Evolutionary conservation across 495 filamentous ascomycete species (phyloP), one percentile per base, ranked within the genome.

Genomic region (Aspergillus nidulans): DNA sequence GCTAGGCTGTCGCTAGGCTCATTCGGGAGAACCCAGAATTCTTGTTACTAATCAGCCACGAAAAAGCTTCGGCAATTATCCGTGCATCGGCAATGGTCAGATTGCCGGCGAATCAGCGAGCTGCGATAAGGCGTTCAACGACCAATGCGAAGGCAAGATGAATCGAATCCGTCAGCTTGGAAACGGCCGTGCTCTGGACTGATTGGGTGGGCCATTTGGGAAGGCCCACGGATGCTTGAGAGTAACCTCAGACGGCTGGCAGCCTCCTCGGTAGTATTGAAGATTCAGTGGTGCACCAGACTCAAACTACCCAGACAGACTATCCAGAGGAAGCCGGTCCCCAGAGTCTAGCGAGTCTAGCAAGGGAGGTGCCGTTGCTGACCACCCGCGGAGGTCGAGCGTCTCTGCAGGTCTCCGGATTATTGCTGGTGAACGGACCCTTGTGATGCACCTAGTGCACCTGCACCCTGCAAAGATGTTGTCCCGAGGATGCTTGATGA

Each of bases 41-140:
- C 21, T 18, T 6, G 19, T 49, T 49, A 49, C 30, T 49, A 49
- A 49, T 16, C 30, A 13, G 32, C 32, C n/a, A 49, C 47, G 47
- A 39, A 49, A 49, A 49, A 49, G 47, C 47, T 51, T 64, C 61
- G 61, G 61, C 55, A 40, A 50, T 55, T 58, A 55, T 60, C 57
- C 55, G 61, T 60, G 57, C 61, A 16, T 41, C 49, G 41, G 16
- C 20, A 39, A 46, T 9, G 38, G 23, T n/a, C 39, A 48, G 42
- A 13, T 1, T n/a, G 7, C 24, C 1, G 13, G 19, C 61, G 55
- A 64, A 64, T 61, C 42, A 58, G 5, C 7, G 8, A 0, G 39
- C 24, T 13, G 45, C 61, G 61, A 64, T 64, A 64, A 64, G 51
- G 28, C 46, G 52, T 50, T 58, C 16, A 25, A 21, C 43, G 44